Base-by-base conservation (phyloP, 2,329 filamentous ascomycete genomes). In the Biscogniauxia marginata region DNA sequence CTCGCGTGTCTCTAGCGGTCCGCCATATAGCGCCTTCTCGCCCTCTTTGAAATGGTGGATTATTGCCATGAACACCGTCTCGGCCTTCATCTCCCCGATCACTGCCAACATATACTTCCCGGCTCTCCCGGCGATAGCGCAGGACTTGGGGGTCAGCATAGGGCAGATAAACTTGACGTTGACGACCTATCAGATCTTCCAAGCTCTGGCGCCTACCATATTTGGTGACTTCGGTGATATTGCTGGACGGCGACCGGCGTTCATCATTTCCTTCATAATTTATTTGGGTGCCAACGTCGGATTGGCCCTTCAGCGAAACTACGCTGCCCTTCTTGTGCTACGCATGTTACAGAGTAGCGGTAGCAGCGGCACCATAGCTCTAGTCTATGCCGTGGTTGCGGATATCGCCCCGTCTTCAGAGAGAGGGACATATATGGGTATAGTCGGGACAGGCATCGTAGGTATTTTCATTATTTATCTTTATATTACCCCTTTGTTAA, bases 351-450 rank as follows among this genome's bases (percentile, higher is more conserved):
- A 89, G 65, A 85, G 83, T 25, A 77, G 78, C 0, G 86, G 88
- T 0, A 87, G 83, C 67, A 87, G 84, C 63, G 85, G 85, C 0
- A 88, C 87, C 0, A 77, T 91, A n/a, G 86, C 89, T 0, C 76
- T 95, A 1, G 84, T 84, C 0, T 88, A 82, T 58, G 90, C 85
- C 1, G 84, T 91, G 1, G 82, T 93, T 13, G 86, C 87, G 0
- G 90, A 95, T 64, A 79, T 92, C 4, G 80, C 86, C 0, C 84
- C 87, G 0, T 85, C 82, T 47, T 79, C 83, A 0, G 88, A 93
- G 69, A 77, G 90, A 63, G 90, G 90, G 2, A 83, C 80, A 54
- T 93, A 89, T 66, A 87, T 93, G 75, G 88, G 84, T 50, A 81
- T 86, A 57, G 83, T 86, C n/a, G 81, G 79, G 25, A 78, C 78